A percentile compares a stretch with the other conserved stretches of the same genome.
Conservation (phyloP, 768 basidiomycete species). For the Hygrophoropsis aurantiaca region DNA sequence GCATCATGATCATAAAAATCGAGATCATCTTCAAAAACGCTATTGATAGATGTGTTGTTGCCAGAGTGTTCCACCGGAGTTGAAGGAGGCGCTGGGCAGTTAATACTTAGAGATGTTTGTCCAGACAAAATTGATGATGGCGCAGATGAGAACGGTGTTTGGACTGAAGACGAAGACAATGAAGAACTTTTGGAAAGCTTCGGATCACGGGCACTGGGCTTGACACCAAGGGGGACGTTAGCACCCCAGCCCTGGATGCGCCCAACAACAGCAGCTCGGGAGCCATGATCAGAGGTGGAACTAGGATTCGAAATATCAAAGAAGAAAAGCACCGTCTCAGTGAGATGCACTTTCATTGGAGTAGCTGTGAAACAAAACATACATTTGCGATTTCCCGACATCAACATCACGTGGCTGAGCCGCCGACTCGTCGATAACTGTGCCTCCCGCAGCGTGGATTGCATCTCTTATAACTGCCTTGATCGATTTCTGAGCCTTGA, state of each 20-base stretch:
- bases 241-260: slow-evolving; percentile 1
- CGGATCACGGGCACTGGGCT: neutral
- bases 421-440: no score
- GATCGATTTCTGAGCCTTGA: no score
- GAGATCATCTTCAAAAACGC: neutral
- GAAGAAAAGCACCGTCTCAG: slow-evolving; percentile 3
- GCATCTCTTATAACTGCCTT: no score
- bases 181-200: neutral
- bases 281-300: neutral
- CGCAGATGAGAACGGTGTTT: neutral
- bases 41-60: neutral
- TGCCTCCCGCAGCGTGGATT: no score
- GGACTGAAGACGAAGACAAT: neutral
- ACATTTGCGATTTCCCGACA: neutral
- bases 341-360: slow-evolving; percentile 3
- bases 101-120: neutral
- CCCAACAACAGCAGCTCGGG: neutral
- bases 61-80: neutral
- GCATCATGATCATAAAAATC: no score
- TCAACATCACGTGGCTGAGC: neutral
- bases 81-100: neutral
- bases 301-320: no score
- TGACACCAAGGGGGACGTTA: neutral
- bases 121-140: neutral
- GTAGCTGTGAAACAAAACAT: neutral